These are phyloP conservation scores for Oemleria cerasiformis DNA, from an alignment of 306 rosid species.

Conservation along the genomic window DNA sequence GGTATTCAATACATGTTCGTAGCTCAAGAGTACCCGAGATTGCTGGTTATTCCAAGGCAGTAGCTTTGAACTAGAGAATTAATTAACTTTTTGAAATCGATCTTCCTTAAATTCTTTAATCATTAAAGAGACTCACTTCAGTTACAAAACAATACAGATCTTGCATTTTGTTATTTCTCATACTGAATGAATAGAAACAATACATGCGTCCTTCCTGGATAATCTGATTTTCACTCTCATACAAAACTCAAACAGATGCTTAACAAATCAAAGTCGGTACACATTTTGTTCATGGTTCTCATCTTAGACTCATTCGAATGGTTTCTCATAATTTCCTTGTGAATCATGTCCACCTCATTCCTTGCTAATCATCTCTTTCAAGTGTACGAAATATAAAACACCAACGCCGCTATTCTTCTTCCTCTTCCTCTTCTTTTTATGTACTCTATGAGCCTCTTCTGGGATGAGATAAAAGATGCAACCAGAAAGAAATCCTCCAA, in stretches of 20 bases:
- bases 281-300: not conserved
- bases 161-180: not conserved
- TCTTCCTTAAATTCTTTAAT: not conserved
- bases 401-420: not conserved
- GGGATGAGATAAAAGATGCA: conserved; percentile 12
- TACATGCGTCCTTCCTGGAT: not conserved
- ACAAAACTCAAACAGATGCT: not conserved
- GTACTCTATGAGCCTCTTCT: not conserved
- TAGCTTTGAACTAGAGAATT: too few relatives aligned
- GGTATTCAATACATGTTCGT: not conserved
- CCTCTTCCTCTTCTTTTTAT: not conserved
- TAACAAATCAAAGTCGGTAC: not conserved
- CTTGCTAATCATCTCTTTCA: not conserved
- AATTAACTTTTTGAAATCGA: not conserved
- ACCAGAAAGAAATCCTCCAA: conserved; percentile 1
- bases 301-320: not conserved
- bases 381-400: not conserved
- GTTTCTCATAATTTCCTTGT: not conserved
- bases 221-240: not conserved
- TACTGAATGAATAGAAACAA: not conserved
- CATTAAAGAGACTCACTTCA: not conserved
- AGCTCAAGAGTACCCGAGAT: not conserved
- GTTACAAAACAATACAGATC: not conserved
- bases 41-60: too few relatives aligned
- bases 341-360: not conserved